Base-by-base conservation (phyloP, 164 flowering plant genomes). In the Magnolia changhungtana region DNA sequence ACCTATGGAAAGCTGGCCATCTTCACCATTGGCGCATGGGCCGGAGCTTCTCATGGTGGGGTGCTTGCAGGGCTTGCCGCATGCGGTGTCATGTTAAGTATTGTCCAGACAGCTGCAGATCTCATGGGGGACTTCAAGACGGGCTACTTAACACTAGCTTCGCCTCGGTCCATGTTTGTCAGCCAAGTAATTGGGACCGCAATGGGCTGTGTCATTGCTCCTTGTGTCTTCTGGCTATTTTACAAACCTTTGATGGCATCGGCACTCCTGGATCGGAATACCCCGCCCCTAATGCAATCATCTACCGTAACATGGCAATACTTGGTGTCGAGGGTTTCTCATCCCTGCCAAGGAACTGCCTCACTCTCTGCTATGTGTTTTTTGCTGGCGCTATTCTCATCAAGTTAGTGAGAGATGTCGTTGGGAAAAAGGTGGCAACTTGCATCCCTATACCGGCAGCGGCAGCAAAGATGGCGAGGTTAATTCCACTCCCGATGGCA, bases 51-150 rank as follows among this genome's bases (percentile, higher is more conserved):
- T 9, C 78, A 86, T 63, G 91, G 91, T 24, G 91, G 91, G 7
- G 87, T 88, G 18, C 79, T 88, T 10, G 88, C 90, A 0, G 91
- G 89, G 8, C 81, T 88, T 49, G 89, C 91, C 27, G 89, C 88
- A 0, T 87, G 91, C 72, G 91, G 91, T 1, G 91, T 88, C 74
- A 88, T 87, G 91, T 84, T 88, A 89, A 83, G 84, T 73, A 87
- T 88, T 9, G 89, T 87, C 20, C 77, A 86, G 37, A 87, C 91
- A 7, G 91, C 91, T 2, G 83, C 90, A 18, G 90, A 87, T 75
- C 85, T 87, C 1, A 84, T 79, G 80, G 87, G 83, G 74, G 91
- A 88, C 77, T 88, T 87, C 86, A 88, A 87, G 75, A 88, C 90
- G 0, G 90, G 91, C 5, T 88, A 88, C 77, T 61, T 88, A 81